These are phyloP conservation scores for Stylosanthes scabra DNA, from an alignment of 331 rosid species.

Conservation along the genomic window DNA sequence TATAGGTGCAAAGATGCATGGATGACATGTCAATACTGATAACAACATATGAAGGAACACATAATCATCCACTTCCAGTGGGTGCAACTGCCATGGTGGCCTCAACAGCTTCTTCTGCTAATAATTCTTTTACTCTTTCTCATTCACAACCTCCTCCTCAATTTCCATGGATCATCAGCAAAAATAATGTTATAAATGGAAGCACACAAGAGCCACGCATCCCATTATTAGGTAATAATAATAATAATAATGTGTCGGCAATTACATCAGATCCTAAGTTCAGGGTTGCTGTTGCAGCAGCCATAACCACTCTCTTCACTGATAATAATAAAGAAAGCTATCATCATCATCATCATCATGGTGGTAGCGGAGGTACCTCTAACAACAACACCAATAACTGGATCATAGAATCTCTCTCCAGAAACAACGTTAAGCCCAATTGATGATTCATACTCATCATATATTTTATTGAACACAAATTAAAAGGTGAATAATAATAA, in stretches of 20 bases:
- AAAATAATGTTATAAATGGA: too few relatives aligned
- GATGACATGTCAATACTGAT: conserved; percentile 96
- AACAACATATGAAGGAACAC: conserved; percentile 96
- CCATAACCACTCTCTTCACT: conserved; percentile 54
- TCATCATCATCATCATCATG: neutral
- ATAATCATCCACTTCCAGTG: conserved; percentile 92
- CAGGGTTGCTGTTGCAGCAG: conserved; percentile 73
- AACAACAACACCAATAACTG: conserved; percentile 27
- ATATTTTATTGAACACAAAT: too few relatives aligned
- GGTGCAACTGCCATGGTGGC: conserved; percentile 98
- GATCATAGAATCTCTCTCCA: conserved; percentile 48
- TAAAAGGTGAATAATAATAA: too few relatives aligned
- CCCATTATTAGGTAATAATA: neutral
- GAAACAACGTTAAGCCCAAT: conserved; percentile 43
- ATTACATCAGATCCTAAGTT: conserved; percentile 72
- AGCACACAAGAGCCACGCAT: too few relatives aligned
- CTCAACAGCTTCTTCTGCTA: conserved; percentile 74
- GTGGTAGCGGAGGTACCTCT: conserved; percentile 36
- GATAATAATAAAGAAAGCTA: conserved; percentile 42
- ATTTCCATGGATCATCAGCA: too few relatives aligned
- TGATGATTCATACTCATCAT: conserved; percentile 9
- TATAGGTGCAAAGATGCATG: conserved; percentile 89
- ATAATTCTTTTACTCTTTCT: conserved; percentile 47
- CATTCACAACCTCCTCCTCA: too few relatives aligned
- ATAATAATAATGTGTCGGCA: conserved; percentile 55